Conservation (phyloP, 1,139 yeast genomes). For the Protomyces inundatus region DNA sequence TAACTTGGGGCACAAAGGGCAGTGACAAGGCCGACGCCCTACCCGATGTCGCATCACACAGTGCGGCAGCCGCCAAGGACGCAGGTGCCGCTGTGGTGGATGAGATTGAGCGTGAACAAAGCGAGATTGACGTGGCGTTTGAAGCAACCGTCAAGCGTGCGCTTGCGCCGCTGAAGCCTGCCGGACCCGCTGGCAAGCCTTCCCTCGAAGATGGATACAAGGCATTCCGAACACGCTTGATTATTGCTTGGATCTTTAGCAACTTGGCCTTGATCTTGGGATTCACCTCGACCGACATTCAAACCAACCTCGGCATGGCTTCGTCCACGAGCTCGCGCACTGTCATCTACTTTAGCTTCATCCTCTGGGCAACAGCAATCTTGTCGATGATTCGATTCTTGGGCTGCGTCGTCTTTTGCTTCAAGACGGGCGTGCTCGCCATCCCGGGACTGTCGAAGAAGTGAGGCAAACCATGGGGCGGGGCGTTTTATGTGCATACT, state of each 20-base stretch:
- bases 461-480: not conserved
- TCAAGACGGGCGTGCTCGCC: slow-evolving; percentile 33
- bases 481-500: not conserved
- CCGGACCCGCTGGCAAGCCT: slow-evolving; percentile 37
- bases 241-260: slow-evolving; percentile 71
- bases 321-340: slow-evolving; percentile 39
- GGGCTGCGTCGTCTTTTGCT: slow-evolving; percentile 61
- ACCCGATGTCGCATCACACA: slow-evolving; percentile 50
- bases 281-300: slow-evolving; percentile 41
- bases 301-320: slow-evolving; percentile 3
- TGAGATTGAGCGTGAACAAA: slow-evolving; percentile 64
- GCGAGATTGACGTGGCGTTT: slow-evolving; percentile 51
- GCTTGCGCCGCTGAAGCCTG: slow-evolving; percentile 43
- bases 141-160: slow-evolving; percentile 38
- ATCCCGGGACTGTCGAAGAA: slow-evolving; percentile 16
- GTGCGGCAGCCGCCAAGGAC: slow-evolving; percentile 43
- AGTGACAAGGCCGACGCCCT: slow-evolving; percentile 57
- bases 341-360: slow-evolving; percentile 59
- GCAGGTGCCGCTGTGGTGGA: slow-evolving; percentile 72
- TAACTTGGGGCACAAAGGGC: slow-evolving; percentile 89
- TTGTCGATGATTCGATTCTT: slow-evolving; percentile 68
- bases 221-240: slow-evolving; percentile 76
- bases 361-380: slow-evolving; percentile 76
- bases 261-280: slow-evolving; percentile 67
- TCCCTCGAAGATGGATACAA: slow-evolving; percentile 55